Base-by-base conservation (phyloP, 306 rosid species). In the Casuarina cunninghamiana region DNA sequence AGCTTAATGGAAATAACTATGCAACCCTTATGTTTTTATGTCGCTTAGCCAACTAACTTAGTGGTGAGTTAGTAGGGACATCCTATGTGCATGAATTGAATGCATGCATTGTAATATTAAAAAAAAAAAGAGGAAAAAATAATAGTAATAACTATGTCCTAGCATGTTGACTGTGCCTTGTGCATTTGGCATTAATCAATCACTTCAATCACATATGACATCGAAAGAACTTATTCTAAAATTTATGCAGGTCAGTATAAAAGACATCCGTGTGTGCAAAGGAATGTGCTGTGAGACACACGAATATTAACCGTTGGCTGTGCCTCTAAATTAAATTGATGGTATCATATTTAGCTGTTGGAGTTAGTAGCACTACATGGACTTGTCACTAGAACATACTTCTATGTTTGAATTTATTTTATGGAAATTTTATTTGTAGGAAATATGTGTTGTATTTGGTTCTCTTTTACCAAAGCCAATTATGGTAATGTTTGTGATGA, bases 141-240 rank as follows among this genome's bases (percentile, higher is more conserved):
- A 42, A 66, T 6, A 39, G 61, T 17, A 54, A 58, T 32, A 38
- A 41, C 46, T 72, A 49, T 53, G 35, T 32, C 5, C 35, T 10
- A 53, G 38, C 26, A 5, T 46, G 55, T 70, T 15, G 38, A 46
- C 11, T 32, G 45, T 71, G 46, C 13, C 2, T 8, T 16, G 37
- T 42, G 58, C 5, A 43, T 73, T 73, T 73, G 38, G 57, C n/a
- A 42, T 35, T 67, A 16, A 2, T 74, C 42, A 41, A 53, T 73
- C 62, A 26, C 10, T 2, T 53, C 13, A 5, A 10, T 73, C 46
- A 17, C 42, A 2, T 51, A 35, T 53, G 58, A 53, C 13, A 12
- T 62, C n/a, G 2, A 13, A 58, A 12, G 44, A 46, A 5, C 10
- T 58, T 26, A 16, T 58, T 74, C 45, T n/a, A 74, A 61, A 61